A percentile compares a stretch with the other conserved stretches of the same genome.
Evolutionary conservation across 23 red algal genomes (phyloP).

Genomic region (Gracilaria domingensis): DNA sequence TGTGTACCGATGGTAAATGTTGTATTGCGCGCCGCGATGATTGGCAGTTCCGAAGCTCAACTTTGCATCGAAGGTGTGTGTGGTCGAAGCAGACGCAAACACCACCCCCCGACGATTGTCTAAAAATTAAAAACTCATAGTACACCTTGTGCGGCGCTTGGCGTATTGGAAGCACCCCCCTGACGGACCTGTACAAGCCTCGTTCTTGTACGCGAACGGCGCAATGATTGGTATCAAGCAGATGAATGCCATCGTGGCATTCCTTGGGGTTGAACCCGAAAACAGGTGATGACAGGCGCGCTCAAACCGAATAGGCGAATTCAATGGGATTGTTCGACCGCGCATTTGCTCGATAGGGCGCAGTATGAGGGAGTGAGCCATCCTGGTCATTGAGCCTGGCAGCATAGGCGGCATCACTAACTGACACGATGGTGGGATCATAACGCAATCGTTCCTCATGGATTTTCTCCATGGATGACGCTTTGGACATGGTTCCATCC

Average conservation of each 20-base stretch:
- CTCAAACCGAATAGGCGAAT: slow-evolving; percentile 85
- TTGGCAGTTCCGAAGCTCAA: slow-evolving; percentile 86
- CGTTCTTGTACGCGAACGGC: slow-evolving; percentile 80
- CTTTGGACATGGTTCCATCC: slow-evolving; percentile 84
- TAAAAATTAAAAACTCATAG: slow-evolving; percentile 89
- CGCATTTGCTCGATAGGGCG: slow-evolving; percentile 59
- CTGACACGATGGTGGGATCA: slow-evolving; percentile 51
- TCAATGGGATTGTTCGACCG: slow-evolving; percentile 74
- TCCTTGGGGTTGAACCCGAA: slow-evolving; percentile 90
- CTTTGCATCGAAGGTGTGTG: slow-evolving; percentile 19
- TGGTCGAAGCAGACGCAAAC: slow-evolving; percentile 87
- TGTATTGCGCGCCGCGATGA: slow-evolving; percentile 7
- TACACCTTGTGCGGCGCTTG: slow-evolving; percentile 51
- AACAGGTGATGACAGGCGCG: slow-evolving; percentile 77
- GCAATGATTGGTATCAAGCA: slow-evolving; percentile 88
- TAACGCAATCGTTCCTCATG: slow-evolving; percentile 46
- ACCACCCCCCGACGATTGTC: slow-evolving; percentile 75
- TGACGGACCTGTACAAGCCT: slow-evolving; percentile 86
- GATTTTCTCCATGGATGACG: slow-evolving; percentile 87
- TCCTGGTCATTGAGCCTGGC: slow-evolving; percentile 76
- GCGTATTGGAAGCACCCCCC: slow-evolving; percentile 69
- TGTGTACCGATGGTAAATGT: no score
- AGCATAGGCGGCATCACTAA: slow-evolving; percentile 81
- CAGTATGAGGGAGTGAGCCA: slow-evolving; percentile 77
- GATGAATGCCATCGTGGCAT: slow-evolving; percentile 89